These are phyloP conservation scores for Nectriaceae sp. DNA, from an alignment of 2,329 filamentous ascomycete species.

Conservation along the genomic window DNA sequence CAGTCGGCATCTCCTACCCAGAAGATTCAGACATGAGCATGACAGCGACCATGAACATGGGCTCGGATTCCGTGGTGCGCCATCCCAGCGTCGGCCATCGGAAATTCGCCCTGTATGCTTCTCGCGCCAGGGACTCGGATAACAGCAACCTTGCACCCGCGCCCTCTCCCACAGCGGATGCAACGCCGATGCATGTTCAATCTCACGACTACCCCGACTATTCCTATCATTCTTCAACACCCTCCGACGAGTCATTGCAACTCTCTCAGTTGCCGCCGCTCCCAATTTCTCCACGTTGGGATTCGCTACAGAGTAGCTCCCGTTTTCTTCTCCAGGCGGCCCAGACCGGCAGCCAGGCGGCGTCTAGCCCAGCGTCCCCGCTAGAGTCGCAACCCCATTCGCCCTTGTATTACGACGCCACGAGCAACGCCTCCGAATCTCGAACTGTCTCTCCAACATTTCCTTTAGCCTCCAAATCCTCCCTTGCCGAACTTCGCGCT, in stretches of 20 bases:
- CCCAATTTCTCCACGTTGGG: constrained; percentile 48
- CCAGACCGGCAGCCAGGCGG: background rate
- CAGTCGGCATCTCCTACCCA: too few relatives aligned
- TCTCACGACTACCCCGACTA: constrained; percentile 20
- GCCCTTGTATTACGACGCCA: constrained; percentile 25
- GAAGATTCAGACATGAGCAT: background rate
- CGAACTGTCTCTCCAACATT: constrained; percentile 33
- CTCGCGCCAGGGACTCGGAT: constrained; percentile 17
- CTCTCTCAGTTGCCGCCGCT: constrained; percentile 35
- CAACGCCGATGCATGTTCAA: constrained; percentile 16
- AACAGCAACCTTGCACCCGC: constrained; percentile 21
- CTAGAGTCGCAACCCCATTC: constrained; percentile 28
- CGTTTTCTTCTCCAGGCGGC: constrained; percentile 25
- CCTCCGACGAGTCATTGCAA: constrained; percentile 22
- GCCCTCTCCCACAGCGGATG: background rate
- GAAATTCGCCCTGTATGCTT: constrained; percentile 22
- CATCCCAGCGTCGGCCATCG: constrained; percentile 17
- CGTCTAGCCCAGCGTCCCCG: constrained; percentile 16
- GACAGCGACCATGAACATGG: background rate
- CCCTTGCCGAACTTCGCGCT: constrained; percentile 36
- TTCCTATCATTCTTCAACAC: constrained; percentile 19
- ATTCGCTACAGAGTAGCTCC: constrained; percentile 36
- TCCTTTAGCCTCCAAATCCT: constrained; percentile 33
- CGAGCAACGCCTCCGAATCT: constrained; percentile 24
- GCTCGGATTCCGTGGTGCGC: constrained; percentile 2